Percentiles rank a stretch among this genome's conserved stretches.
phyloP scores from a whole-genome alignment of 768 basidiomycete species.

The Austroboletus eburneus region DNA sequence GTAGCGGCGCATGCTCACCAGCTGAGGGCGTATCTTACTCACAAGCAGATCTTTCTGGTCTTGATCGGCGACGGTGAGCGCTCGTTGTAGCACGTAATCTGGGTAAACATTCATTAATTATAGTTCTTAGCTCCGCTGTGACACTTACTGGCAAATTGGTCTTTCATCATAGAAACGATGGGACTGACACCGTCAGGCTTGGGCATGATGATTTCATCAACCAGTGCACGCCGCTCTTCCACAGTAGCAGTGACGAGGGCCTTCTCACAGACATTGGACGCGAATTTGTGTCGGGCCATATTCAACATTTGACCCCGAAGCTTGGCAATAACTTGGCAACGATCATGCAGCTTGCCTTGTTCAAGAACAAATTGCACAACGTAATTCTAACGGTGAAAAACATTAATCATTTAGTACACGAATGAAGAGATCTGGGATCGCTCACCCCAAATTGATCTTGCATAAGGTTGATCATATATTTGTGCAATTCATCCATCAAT shows the following conservation, averaged over 20 bases:
- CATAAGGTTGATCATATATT: slow-evolving; percentile 67
- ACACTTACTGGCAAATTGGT: slow-evolving; percentile 81
- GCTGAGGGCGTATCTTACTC: slow-evolving; percentile 58
- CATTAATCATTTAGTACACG: neutral
- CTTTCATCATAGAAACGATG: slow-evolving; percentile 74
- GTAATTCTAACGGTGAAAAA: slow-evolving; percentile 63
- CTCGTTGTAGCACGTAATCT: slow-evolving; percentile 88
- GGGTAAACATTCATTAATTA: slow-evolving; percentile 2
- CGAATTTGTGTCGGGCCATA: slow-evolving; percentile 87
- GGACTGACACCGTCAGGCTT: slow-evolving; percentile 63
- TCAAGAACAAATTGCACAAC: slow-evolving; percentile 93
- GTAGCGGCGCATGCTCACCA: slow-evolving; percentile 66
- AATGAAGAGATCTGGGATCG: slow-evolving; percentile 4
- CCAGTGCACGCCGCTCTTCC: slow-evolving; percentile 61
- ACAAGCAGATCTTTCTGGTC: slow-evolving; percentile 69
- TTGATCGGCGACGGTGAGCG: slow-evolving; percentile 62
- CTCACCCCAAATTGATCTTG: slow-evolving; percentile 88
- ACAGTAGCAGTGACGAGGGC: slow-evolving; percentile 65
- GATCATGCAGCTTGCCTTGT: slow-evolving; percentile 69
- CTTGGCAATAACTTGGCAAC: slow-evolving; percentile 56
- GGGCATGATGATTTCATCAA: slow-evolving; percentile 76
- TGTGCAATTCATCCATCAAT: slow-evolving; percentile 80
- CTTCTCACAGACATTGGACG: slow-evolving; percentile 95
- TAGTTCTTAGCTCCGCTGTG: neutral
- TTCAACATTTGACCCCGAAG: slow-evolving; percentile 74